Percentiles rank a stretch among this genome's conserved stretches.
Conservation (phyloP, 1,139 yeast species). For the Kodamaea plutei region DNA sequence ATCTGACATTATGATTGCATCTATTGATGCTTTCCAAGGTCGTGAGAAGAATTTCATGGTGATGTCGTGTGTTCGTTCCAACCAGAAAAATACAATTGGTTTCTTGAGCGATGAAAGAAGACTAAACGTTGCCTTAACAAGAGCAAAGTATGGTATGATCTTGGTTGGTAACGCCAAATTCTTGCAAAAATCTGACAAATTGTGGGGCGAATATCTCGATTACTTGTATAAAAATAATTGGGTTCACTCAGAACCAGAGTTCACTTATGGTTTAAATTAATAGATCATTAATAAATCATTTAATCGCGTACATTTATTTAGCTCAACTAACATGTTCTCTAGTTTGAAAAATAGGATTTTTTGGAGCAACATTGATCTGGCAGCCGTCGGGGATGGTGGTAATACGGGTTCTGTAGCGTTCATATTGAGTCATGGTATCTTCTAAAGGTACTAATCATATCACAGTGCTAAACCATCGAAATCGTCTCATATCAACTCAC, state of each 20-base stretch:
- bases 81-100: slow-evolving; percentile 48
- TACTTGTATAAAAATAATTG: slow-evolving; percentile 13
- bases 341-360: too few relatives aligned
- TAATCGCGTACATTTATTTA: too few relatives aligned
- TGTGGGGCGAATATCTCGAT: slow-evolving; percentile 54
- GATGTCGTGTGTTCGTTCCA: slow-evolving; percentile 60
- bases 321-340: too few relatives aligned
- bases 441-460: too few relatives aligned
- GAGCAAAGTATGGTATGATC: slow-evolving; percentile 56
- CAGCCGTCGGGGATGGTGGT: too few relatives aligned
- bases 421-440: too few relatives aligned
- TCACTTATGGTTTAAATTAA: slow-evolving; percentile 3
- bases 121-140: slow-evolving; percentile 59
- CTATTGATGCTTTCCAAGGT: slow-evolving; percentile 67
- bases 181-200: slow-evolving; percentile 40
- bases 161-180: slow-evolving; percentile 55
- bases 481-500: too few relatives aligned
- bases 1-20: slow-evolving; percentile 64
- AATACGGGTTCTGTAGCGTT: too few relatives aligned
- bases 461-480: too few relatives aligned
- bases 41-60: slow-evolving; percentile 57
- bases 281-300: too few relatives aligned
- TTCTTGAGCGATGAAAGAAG: slow-evolving; percentile 56
- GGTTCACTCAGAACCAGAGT: slow-evolving; percentile 11
- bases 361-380: too few relatives aligned